Conservation (phyloP, 805 yeast species). For the Barnettozyma botsteinii region DNA sequence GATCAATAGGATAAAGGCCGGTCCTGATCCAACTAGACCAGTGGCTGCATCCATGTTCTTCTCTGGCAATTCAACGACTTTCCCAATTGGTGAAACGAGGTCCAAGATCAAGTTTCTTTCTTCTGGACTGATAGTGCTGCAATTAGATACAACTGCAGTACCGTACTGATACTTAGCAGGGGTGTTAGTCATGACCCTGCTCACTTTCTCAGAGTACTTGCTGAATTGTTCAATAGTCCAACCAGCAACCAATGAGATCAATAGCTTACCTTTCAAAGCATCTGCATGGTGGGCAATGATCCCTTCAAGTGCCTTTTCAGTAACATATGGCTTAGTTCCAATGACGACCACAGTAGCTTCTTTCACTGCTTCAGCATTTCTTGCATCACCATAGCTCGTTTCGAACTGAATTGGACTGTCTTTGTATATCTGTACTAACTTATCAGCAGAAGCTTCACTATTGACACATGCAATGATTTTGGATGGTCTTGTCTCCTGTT, state of each 20-base stretch:
- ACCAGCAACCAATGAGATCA: conserved; percentile 89
- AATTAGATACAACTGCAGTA: conserved; percentile 85
- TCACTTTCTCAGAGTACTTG: conserved; percentile 48
- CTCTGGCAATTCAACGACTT: conserved; percentile 67
- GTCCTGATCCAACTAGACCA: conserved; percentile 92
- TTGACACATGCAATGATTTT: conserved; percentile 76
- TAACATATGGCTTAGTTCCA: conserved; percentile 87
- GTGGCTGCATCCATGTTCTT: conserved; percentile 96
- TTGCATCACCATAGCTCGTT: conserved; percentile 39
- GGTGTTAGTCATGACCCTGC: conserved; percentile 97
- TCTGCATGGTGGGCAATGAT: conserved; percentile 25
- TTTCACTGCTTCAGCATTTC: conserved; percentile 53
- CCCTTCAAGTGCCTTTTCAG: conserved; percentile 50
- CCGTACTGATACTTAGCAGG: conserved; percentile 93
- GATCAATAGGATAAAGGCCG: conserved; percentile 86
- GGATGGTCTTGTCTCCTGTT: conserved; percentile 47
- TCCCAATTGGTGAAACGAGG: conserved; percentile 62
- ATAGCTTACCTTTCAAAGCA: conserved; percentile 45
- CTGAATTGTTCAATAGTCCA: conserved; percentile 71
- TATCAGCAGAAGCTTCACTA: conserved; percentile 43
- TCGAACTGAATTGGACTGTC: conserved; percentile 43
- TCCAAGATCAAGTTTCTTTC: conserved; percentile 39
- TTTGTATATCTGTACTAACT: conserved; percentile 41
- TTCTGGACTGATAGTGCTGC: conserved; percentile 40
- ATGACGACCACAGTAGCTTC: conserved; percentile 67